A percentile compares a stretch with the other conserved stretches of the same genome.
phyloP scores from a whole-genome alignment of 371 early-diverging fungal genomes.

The Smittium mucronatum region DNA sequence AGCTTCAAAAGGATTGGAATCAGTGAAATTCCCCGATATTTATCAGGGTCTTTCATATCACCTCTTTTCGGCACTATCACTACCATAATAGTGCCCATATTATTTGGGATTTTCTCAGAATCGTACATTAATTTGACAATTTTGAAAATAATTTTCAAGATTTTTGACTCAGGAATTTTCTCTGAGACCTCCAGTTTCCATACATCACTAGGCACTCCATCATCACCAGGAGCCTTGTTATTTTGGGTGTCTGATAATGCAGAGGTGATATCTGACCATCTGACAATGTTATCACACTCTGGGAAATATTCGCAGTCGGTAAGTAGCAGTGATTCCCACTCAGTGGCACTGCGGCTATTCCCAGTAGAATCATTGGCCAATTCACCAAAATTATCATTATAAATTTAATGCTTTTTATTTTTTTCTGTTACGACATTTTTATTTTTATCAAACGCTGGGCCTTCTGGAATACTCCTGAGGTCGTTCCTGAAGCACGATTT shows the following conservation, averaged over 20 bases:
- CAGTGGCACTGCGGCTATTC: conserved; percentile 1
- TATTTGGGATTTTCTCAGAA: no score
- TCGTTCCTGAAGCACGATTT: no score
- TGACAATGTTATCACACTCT: not conserved
- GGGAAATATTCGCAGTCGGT: no score
- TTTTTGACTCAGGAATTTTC: not conserved
- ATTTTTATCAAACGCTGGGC: no score
- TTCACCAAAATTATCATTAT: no score
- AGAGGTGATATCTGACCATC: not conserved
- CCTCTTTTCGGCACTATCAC: conserved; percentile 4
- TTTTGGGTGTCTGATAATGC: not conserved
- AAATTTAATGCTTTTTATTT: no score
- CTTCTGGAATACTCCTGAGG: no score
- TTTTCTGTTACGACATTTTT: no score
- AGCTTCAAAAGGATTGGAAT: no score
- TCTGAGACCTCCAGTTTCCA: no score
- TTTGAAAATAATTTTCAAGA: not conserved
- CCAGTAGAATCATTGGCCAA: no score
- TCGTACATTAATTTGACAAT: not conserved
- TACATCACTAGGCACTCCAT: conserved; percentile 2
- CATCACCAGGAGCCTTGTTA: conserved; percentile 1
- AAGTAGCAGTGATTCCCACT: not conserved
- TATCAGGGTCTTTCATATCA: conserved; percentile 2
- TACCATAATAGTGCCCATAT: not conserved
- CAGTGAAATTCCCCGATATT: no score